Evolutionary conservation across 768 basidiomycete genomes (phyloP).

Genomic region (Auricularia sp.): DNA sequence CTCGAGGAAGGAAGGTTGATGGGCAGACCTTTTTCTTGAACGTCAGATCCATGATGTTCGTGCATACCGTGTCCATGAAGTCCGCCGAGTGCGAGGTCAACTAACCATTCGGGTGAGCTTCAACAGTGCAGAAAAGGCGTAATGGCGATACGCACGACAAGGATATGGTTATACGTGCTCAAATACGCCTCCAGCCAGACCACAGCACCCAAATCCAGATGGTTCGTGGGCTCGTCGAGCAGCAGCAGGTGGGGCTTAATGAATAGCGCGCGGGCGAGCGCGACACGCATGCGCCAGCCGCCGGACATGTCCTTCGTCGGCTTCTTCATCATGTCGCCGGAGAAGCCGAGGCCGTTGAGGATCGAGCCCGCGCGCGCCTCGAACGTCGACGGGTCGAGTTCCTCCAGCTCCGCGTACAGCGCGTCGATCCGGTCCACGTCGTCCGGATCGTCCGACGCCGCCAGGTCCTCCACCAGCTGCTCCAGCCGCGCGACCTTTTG

Average conservation of each 20-base stretch:
- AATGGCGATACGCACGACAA: slow-evolving; percentile 38
- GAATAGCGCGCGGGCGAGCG: slow-evolving; percentile 90
- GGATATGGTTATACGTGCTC: slow-evolving; percentile 96
- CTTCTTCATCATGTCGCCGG: slow-evolving; percentile 83
- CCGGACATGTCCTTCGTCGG: slow-evolving; percentile 98
- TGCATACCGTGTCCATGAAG: slow-evolving; percentile 97
- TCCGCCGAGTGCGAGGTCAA: slow-evolving; percentile 94
- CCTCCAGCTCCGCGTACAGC: slow-evolving; percentile 93
- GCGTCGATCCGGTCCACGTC: slow-evolving; percentile 70
- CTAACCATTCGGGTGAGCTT: not conserved
- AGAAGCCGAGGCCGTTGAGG: slow-evolving; percentile 94
- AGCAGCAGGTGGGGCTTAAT: slow-evolving; percentile 92
- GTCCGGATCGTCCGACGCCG: slow-evolving; percentile 80
- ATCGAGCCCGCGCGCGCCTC: slow-evolving; percentile 94
- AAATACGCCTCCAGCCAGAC: slow-evolving; percentile 99
- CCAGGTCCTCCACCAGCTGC: slow-evolving; percentile 86
- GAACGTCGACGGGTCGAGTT: slow-evolving; percentile 90
- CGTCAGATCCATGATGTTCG: slow-evolving; percentile 96
- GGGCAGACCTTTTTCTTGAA: slow-evolving; percentile 58
- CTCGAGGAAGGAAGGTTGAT: not conserved
- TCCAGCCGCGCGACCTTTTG: slow-evolving; percentile 91
- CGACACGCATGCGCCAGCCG: slow-evolving; percentile 99
- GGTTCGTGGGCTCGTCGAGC: slow-evolving; percentile 80
- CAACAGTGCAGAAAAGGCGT: not conserved
- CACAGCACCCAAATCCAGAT: slow-evolving; percentile 92